phyloP scores from a whole-genome alignment of 2,329 filamentous ascomycete species.

The Tolypocladium ovalisporum region DNA sequence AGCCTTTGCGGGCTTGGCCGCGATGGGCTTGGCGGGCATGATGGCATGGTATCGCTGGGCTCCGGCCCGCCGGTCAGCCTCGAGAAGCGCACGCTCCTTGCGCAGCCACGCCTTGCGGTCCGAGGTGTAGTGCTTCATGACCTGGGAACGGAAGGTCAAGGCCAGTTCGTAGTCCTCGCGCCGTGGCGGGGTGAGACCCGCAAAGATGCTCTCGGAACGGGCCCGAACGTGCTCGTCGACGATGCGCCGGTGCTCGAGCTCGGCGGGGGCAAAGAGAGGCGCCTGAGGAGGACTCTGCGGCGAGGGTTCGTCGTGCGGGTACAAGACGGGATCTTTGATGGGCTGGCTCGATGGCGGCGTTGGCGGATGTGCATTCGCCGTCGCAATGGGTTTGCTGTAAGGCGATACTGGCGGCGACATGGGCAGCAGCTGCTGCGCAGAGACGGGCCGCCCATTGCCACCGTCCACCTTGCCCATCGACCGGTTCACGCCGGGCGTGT shows the following conservation, averaged over 20 bases:
- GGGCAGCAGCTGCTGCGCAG: constrained; percentile 24
- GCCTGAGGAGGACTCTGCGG: constrained; percentile 30
- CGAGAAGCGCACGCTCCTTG: constrained; percentile 38
- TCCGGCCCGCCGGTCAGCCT: constrained; percentile 33
- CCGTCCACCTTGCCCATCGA: constrained; percentile 1
- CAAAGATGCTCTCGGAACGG: constrained; percentile 31
- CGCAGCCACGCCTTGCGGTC: constrained; percentile 37
- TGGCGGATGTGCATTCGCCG: constrained; percentile 15
- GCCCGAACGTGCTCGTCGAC: constrained; percentile 39
- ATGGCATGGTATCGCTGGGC: constrained; percentile 27
- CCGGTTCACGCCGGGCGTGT: constrained; percentile 1
- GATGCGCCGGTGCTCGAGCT: constrained; percentile 31
- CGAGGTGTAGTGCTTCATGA: constrained; percentile 32
- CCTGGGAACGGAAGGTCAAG: constrained; percentile 40
- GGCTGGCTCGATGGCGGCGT: constrained; percentile 15
- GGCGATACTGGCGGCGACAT: constrained; percentile 50
- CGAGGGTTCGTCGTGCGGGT: constrained; percentile 33
- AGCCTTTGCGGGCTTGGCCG: constrained; percentile 14
- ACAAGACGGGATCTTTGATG: constrained; percentile 47
- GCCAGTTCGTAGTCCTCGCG: constrained; percentile 43
- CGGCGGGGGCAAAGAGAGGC: constrained; percentile 36
- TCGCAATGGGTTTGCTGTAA: constrained; percentile 28
- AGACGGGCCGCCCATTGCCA: constrained; percentile 13
- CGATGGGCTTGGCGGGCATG: constrained; percentile 29
- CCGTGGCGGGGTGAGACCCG: constrained; percentile 32